A percentile compares a stretch with the other conserved stretches of the same genome.
phyloP scores from a whole-genome alignment of 2,329 filamentous ascomycete species.

The Pyrenochaeta sp. region DNA sequence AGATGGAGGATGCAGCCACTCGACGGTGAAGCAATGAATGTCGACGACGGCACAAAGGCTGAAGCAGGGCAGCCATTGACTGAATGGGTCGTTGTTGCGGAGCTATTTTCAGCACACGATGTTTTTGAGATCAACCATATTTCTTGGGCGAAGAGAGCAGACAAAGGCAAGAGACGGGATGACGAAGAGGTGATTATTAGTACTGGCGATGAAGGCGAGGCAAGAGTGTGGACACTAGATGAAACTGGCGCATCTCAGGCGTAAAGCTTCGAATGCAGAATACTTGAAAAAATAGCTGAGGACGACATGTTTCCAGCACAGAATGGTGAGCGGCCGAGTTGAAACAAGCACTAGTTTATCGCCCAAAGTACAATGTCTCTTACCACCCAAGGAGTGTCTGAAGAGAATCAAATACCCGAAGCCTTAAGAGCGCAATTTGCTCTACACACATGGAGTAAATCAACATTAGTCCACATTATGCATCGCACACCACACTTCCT shows the following conservation, averaged over 20 bases:
- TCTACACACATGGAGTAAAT: too few species aligned
- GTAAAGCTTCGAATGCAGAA: background rate
- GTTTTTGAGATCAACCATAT: constrained; percentile 96
- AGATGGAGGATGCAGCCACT: constrained; percentile 23
- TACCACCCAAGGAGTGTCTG: too few species aligned
- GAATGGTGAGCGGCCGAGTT: too few species aligned
- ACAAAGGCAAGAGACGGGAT: constrained; percentile 67
- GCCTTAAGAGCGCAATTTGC: too few species aligned
- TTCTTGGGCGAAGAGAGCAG: constrained; percentile 82
- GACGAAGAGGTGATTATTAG: constrained; percentile 86
- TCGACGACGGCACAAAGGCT: constrained; percentile 10
- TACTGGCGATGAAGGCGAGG: constrained; percentile 89
- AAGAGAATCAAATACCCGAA: too few species aligned
- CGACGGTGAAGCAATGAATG: constrained; percentile 24
- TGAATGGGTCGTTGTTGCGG: constrained; percentile 76
- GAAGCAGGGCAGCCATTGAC: constrained; percentile 43
- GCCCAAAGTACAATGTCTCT: too few species aligned
- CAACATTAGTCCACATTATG: too few species aligned
- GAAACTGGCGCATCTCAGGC: constrained; percentile 13
- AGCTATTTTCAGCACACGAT: constrained; percentile 79
- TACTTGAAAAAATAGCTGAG: too few species aligned
- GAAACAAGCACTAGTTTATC: too few species aligned
- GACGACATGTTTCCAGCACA: too few species aligned
- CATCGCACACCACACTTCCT: too few species aligned
- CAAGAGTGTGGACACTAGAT: constrained; percentile 77